Base-by-base conservation (phyloP, 2,329 filamentous ascomycete species). In the Lizonia empirigonia region DNA sequence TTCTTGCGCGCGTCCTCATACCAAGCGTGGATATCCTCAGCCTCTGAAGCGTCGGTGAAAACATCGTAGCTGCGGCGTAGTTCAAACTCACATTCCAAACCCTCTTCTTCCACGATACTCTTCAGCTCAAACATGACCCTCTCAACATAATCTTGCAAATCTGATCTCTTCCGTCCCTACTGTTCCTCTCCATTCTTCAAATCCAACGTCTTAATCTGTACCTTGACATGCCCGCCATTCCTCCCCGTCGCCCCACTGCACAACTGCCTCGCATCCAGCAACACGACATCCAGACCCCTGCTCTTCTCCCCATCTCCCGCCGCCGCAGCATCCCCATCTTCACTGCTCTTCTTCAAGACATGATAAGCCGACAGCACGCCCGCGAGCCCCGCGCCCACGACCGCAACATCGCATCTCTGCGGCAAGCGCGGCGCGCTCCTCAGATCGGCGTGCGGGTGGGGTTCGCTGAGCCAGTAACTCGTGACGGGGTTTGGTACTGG, bases 191-290 rank as follows among this genome's bases (percentile, higher is more conserved):
- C 20, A 13, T 27, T n/a, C 2, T 37, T 19, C 8, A 50, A 27
- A 12, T 35, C 22, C 3, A 64, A 56, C 30, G 68, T 73, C 6
- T 71, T 69, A 1, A 82, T 81, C 37, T 76, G 75, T 2, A 71
- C 69, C 12, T 75, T 71, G n/a, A 78, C 78, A 27, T 79, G 76
- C 5, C 74, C 75, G 39, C 76, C 65, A 34, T 68, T 69, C 1
- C 67, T 50, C 1, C 52, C 62, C 2, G 64, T 69, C 0, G 64
- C 63, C 4, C 64, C 64, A 5, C 58, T 61, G 34, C 64, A 68
- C 0, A 67, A 39, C 8, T 56, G 18, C 7, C 62, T 44, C 18
- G 65, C 65, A 35, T 70, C 67, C 2, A 68, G 34, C 4, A 68
- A 44, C 5, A 63, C 16, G n/a, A 68, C 50, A 4, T 22, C 49